Percentiles rank a stretch among this genome's conserved stretches.
phyloP scores from a whole-genome alignment of 805 yeast genomes.

The Diddensiella transvaalensis region DNA sequence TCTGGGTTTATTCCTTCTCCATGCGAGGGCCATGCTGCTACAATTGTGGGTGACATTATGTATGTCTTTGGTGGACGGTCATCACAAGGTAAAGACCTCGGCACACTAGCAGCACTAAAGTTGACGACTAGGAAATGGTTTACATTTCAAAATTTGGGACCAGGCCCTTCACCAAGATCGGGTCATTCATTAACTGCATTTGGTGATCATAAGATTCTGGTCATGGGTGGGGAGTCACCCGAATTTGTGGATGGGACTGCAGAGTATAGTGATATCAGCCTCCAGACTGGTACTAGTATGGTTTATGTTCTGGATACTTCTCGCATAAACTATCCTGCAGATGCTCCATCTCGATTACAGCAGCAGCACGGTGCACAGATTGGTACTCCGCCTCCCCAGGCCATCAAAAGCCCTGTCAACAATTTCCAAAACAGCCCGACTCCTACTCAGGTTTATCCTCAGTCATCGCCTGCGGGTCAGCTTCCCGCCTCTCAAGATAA shows the following conservation, averaged over 20 bases:
- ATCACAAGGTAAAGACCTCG: slow-evolving; percentile 62
- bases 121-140: slow-evolving; percentile 71
- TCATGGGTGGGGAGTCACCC: slow-evolving; percentile 90
- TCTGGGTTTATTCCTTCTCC: slow-evolving; percentile 80
- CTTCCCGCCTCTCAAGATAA: slow-evolving; percentile 1
- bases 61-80: slow-evolving; percentile 90
- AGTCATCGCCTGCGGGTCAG: slow-evolving; percentile 4
- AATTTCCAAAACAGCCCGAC: neutral
- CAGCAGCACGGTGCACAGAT: neutral
- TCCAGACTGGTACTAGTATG: slow-evolving; percentile 47
- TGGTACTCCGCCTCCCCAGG: slow-evolving; percentile 7
- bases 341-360: slow-evolving; percentile 13
- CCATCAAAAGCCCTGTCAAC: slow-evolving; percentile 5
- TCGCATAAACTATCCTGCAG: slow-evolving; percentile 42
- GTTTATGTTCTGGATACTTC: slow-evolving; percentile 61
- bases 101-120: slow-evolving; percentile 70
- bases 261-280: slow-evolving; percentile 44
- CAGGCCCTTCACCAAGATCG: slow-evolving; percentile 76
- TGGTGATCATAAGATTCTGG: slow-evolving; percentile 61
- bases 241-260: slow-evolving; percentile 43
- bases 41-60: slow-evolving; percentile 72
- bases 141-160: slow-evolving; percentile 50
- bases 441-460: slow-evolving; percentile 9
- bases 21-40: slow-evolving; percentile 86
- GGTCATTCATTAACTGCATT: slow-evolving; percentile 85